Conservation (phyloP, 495 filamentous ascomycete species). For the Elasticomyces elasticus region DNA sequence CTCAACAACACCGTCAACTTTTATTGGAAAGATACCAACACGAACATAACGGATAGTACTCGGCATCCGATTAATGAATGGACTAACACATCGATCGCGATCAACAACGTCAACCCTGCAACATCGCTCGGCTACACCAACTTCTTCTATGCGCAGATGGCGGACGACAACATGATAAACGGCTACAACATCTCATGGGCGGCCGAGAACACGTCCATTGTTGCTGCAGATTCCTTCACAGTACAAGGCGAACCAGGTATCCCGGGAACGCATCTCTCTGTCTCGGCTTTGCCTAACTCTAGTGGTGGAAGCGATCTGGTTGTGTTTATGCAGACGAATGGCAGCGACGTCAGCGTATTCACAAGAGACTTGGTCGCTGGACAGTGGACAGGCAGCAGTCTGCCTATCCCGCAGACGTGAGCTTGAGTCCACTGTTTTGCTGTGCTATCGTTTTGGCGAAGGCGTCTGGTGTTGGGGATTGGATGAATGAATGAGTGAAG, state of each 20-base stretch:
- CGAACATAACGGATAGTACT: background rate
- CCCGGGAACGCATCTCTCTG: constrained; percentile 23
- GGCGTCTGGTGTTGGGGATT: background rate
- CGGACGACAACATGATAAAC: constrained; percentile 11
- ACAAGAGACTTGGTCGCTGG: constrained; percentile 17
- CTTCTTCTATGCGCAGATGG: constrained; percentile 24
- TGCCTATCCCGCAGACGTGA: constrained; percentile 19
- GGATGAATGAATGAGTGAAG: no score
- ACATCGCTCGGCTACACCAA: constrained; percentile 25
- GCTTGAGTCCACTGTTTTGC: background rate
- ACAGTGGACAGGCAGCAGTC: constrained; percentile 15
- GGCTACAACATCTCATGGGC: constrained; percentile 23
- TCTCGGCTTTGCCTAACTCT: constrained; percentile 15
- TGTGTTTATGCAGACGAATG: constrained; percentile 24
- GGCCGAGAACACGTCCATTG: constrained; percentile 23
- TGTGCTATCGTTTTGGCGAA: background rate
- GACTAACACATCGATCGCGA: constrained; percentile 12
- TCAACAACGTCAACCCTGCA: constrained; percentile 16
- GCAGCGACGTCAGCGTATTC: constrained; percentile 22
- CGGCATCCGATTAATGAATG: constrained; percentile 22
- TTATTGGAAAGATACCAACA: constrained; percentile 26
- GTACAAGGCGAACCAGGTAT: constrained; percentile 19
- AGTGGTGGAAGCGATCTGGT: constrained; percentile 16
- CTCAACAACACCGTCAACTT: constrained; percentile 16
- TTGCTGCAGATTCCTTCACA: constrained; percentile 10